Conservation (phyloP, 2,329 filamentous ascomycete species). For the Aaosphaeria pasadenensis region DNA sequence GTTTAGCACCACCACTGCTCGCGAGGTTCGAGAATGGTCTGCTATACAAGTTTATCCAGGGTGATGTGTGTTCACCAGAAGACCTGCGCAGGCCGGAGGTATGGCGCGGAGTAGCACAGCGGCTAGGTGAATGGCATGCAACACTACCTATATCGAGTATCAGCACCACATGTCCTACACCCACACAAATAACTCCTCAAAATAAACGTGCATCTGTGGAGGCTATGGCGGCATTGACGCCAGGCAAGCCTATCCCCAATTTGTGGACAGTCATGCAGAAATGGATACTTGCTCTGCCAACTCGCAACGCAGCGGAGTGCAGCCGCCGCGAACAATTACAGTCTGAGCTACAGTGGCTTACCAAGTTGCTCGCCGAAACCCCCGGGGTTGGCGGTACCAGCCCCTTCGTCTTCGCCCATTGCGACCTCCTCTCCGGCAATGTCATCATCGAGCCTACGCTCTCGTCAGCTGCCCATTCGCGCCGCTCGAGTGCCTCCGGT, state of each 20-base stretch:
- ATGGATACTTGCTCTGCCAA: slow-evolving; percentile 86
- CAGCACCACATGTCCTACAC: slow-evolving; percentile 38
- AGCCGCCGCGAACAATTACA: slow-evolving; percentile 68
- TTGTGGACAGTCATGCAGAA: slow-evolving; percentile 95
- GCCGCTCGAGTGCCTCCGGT: slow-evolving; percentile 28
- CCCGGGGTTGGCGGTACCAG: slow-evolving; percentile 66
- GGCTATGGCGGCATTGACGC: slow-evolving; percentile 45
- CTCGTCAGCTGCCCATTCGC: slow-evolving; percentile 31
- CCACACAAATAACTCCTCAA: slow-evolving; percentile 24
- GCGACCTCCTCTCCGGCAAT: slow-evolving; percentile 93
- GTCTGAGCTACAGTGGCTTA: slow-evolving; percentile 68
- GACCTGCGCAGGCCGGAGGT: slow-evolving; percentile 75
- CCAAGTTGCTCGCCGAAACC: slow-evolving; percentile 69
- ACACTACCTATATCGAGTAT: slow-evolving; percentile 56
- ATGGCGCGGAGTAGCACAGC: slow-evolving; percentile 77
- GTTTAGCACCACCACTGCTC: slow-evolving; percentile 80
- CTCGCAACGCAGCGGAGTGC: slow-evolving; percentile 65
- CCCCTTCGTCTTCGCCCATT: slow-evolving; percentile 88
- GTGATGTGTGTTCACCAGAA: slow-evolving; percentile 73
- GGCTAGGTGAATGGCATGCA: slow-evolving; percentile 92
- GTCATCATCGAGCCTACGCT: slow-evolving; percentile 73
- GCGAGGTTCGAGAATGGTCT: slow-evolving; percentile 95
- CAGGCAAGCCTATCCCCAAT: slow-evolving; percentile 74
- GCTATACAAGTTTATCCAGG: slow-evolving; percentile 86
- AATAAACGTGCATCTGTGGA: slow-evolving; percentile 36